phyloP scores from a whole-genome alignment of 768 basidiomycete genomes.

The Macrolepiota dolichaula region DNA sequence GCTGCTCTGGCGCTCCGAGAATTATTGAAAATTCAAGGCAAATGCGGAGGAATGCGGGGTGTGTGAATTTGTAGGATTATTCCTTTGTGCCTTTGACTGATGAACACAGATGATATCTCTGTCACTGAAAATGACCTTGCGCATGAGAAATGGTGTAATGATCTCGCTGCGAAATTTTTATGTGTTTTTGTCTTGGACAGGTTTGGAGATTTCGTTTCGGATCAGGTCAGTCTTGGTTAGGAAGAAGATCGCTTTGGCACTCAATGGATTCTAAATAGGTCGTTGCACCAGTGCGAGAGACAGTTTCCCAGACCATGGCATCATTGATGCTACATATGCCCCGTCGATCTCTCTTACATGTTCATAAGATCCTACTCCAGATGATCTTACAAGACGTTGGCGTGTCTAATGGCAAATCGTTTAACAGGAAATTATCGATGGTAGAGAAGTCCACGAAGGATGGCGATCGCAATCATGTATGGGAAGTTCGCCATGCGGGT shows the following conservation, averaged over 20 bases:
- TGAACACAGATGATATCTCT: conserved; percentile 43
- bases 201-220: conserved; percentile 97
- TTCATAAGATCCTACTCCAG: conserved; percentile 79
- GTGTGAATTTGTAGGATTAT: conserved; percentile 7
- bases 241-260: neutral
- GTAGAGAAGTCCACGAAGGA: conserved; percentile 17
- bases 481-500: conserved; percentile 99
- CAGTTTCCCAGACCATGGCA: conserved; percentile 90
- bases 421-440: conserved; percentile 5
- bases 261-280: conserved; percentile 38
- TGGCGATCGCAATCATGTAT: conserved; percentile 62
- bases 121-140: conserved; percentile 55
- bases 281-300: conserved; percentile 95
- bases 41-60: conserved; percentile 82
- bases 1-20: conserved; percentile 90
- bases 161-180: conserved; percentile 79
- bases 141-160: conserved; percentile 89
- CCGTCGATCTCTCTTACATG: conserved; percentile 68
- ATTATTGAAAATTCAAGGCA: conserved; percentile 79
- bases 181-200: conserved; percentile 92
- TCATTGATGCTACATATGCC: conserved; percentile 89
- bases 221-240: conserved; percentile 48
- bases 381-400: conserved; percentile 93
- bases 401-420: conserved; percentile 27
- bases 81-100: neutral